Percentiles rank a stretch among this genome's conserved stretches.
These are phyloP conservation scores for Russula abietina DNA, from an alignment of 768 basidiomycete genomes.

Conservation along the genomic window DNA sequence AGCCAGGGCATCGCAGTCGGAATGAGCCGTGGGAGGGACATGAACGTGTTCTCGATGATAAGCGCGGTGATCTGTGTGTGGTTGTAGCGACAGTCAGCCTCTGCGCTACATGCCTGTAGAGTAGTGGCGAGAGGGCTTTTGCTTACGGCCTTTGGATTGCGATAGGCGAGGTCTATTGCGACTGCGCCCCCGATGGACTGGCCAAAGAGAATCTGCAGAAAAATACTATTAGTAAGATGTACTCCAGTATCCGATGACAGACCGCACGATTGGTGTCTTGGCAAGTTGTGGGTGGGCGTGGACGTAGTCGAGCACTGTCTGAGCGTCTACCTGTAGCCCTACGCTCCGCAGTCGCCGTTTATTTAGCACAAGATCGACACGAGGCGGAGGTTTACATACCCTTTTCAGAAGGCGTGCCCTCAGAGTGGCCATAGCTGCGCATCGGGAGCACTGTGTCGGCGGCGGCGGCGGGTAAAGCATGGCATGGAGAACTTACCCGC, in stretches of 20 bases:
- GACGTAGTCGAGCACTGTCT: conserved; percentile 74
- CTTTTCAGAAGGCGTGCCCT: conserved; percentile 80
- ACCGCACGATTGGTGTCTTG: conserved; percentile 58
- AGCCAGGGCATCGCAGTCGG: conserved; percentile 73
- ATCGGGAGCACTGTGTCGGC: background rate
- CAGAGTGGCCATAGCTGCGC: conserved; percentile 77
- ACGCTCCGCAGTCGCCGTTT: background rate
- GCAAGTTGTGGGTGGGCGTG: conserved; percentile 55
- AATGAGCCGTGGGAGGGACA: conserved; percentile 76
- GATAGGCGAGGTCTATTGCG: conserved; percentile 77
- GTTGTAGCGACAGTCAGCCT: background rate
- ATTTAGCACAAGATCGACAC: background rate
- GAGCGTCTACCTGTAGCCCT: conserved; percentile 82
- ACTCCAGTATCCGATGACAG: background rate
- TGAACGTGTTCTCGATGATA: conserved; percentile 91
- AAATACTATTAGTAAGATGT: background rate
- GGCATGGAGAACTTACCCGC: conserved; percentile 53
- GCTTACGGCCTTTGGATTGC: conserved; percentile 61
- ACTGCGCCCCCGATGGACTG: conserved; percentile 93
- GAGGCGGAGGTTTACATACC: conserved; percentile 39
- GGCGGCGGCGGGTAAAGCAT: background rate
- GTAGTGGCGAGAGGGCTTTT: background rate
- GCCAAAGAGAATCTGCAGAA: conserved; percentile 64
- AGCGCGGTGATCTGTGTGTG: conserved; percentile 59
- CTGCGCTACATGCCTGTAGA: background rate